Percentiles rank a stretch among this genome's conserved stretches.
Conservation (phyloP, 1,139 yeast species). For the Debaryomyces psychrophilus region DNA sequence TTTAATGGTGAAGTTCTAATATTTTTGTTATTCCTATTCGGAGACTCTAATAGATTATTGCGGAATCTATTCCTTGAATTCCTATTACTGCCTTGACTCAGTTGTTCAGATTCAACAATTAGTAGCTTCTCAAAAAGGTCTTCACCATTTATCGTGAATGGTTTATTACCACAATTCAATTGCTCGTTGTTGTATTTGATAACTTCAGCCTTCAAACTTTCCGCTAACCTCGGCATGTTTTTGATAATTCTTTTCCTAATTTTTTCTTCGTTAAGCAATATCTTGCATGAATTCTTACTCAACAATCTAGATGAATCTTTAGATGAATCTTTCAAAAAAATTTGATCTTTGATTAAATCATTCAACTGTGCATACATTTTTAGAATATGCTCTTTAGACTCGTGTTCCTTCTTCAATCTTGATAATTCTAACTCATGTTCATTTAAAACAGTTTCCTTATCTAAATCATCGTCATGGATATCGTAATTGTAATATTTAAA, state of each 20-base stretch:
- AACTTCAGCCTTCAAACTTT: slow-evolving; percentile 52
- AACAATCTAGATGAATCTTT: slow-evolving; percentile 80
- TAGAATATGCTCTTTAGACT: slow-evolving; percentile 58
- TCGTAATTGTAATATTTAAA: slow-evolving; percentile 45
- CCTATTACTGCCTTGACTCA: slow-evolving; percentile 13
- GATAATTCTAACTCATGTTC: slow-evolving; percentile 67
- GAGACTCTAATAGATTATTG: slow-evolving; percentile 3
- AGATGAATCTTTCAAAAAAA: slow-evolving; percentile 65
- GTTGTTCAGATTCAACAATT: slow-evolving; percentile 45
- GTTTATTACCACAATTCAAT: slow-evolving; percentile 34
- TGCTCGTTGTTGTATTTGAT: slow-evolving; percentile 46
- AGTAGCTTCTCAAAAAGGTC: slow-evolving; percentile 49
- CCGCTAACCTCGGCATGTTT: slow-evolving; percentile 65
- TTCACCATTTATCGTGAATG: slow-evolving; percentile 49
- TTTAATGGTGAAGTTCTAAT: slow-evolving; percentile 9
- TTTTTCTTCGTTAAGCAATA: slow-evolving; percentile 78
- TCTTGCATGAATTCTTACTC: slow-evolving; percentile 76
- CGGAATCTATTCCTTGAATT: slow-evolving; percentile 7
- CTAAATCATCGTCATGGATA: slow-evolving; percentile 41
- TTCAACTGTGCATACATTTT: slow-evolving; percentile 56
- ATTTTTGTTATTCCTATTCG: slow-evolving; percentile 11
- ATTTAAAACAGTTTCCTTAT: slow-evolving; percentile 56
- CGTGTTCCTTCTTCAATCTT: slow-evolving; percentile 51
- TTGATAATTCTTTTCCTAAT: slow-evolving; percentile 67
- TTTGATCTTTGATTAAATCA: slow-evolving; percentile 61